Evolutionary conservation across 441 rosid genomes (phyloP), one percentile per base, ranked within the genome.

Genomic region (Populus tomentosa): DNA sequence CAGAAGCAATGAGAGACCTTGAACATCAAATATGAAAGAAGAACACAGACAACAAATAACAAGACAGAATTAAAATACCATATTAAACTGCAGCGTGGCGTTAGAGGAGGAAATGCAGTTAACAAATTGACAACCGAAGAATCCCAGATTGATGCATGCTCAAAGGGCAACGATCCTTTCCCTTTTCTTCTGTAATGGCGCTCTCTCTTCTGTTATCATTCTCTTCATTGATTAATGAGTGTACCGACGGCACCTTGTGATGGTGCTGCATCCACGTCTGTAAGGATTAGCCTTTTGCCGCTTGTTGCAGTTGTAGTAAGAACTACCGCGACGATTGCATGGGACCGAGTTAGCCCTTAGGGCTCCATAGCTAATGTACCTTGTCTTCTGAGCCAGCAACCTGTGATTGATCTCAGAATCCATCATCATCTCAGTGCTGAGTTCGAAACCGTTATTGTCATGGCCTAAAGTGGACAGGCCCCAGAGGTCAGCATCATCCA

Each of bases 241-340:
- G 38, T 6, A 71, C 84, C 97, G 84, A 35, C 66, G 16, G 75
- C 93, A 90, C 73, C 72, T 80, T 0, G 92, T 88, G 18, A 88
- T 86, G 72, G 53, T 85, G 56, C 81, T 84, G 87, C 93, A 91
- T 0, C 91, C 88, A 68, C 92, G 89, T 5, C 50, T 72, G 84
- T 89, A 91, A 71, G 93, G 92, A 77, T 89, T 91, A 70, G 85
- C 89, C 81, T 7, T 76, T 53, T 65, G 74, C 75, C 84, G 74
- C 30, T 10, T 73, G 14, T 36, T 38, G 80, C 93, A 91, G 69
- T 85, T 80, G 76, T 88, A 91, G 88, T 91, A 89, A 68, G 91
- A 88, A 1, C 67, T 59, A 67, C 95, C 93, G 7, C 86, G 88
- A 24, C 84, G 79, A 73, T 56, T 79, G 79, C 93, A 91, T 0